Evolutionary conservation across 495 filamentous ascomycete species (phyloP).

Genomic region (Penicillium canescens): DNA sequence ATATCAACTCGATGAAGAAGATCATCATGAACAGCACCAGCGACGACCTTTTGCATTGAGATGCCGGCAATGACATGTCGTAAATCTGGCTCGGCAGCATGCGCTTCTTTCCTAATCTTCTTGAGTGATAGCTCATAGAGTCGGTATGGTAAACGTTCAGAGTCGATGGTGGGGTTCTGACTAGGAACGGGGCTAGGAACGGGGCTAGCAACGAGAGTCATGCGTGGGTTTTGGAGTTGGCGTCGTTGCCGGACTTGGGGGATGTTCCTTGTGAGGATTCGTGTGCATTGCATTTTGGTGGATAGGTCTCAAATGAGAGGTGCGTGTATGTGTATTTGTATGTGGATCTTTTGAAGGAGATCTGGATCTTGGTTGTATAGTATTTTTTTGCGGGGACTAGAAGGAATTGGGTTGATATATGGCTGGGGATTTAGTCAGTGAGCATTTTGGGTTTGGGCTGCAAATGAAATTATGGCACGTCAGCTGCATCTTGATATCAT

Average conservation of each 20-base stretch:
- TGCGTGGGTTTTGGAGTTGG: constrained; percentile 9
- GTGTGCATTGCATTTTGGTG: constrained; percentile 15
- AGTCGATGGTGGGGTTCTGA: constrained; percentile 18
- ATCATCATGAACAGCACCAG: constrained; percentile 16
- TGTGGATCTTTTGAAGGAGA: not conserved
- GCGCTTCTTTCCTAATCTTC: constrained; percentile 28
- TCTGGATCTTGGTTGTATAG: not conserved
- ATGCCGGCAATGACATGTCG: constrained; percentile 23
- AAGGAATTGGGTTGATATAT: not conserved
- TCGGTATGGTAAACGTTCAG: constrained; percentile 25
- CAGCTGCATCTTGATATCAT: constrained; percentile 6
- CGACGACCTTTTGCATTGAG: constrained; percentile 23
- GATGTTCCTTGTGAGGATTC: constrained; percentile 15
- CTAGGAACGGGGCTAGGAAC: constrained; percentile 7
- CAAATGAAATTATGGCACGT: not conserved
- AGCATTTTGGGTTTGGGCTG: not conserved
- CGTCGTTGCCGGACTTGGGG: constrained; percentile 10
- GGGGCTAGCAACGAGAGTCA: constrained; percentile 9
- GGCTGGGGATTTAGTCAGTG: not conserved
- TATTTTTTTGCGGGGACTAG: not conserved
- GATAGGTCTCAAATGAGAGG: not conserved
- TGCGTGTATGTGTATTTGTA: not conserved
- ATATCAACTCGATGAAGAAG: constrained; percentile 19
- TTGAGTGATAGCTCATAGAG: constrained; percentile 26
- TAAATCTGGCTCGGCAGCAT: constrained; percentile 22